Evolutionary conservation across 2,329 filamentous ascomycete species (phyloP), one percentile per base, ranked within the genome.

Genomic region (Trichoderma guizhouense): DNA sequence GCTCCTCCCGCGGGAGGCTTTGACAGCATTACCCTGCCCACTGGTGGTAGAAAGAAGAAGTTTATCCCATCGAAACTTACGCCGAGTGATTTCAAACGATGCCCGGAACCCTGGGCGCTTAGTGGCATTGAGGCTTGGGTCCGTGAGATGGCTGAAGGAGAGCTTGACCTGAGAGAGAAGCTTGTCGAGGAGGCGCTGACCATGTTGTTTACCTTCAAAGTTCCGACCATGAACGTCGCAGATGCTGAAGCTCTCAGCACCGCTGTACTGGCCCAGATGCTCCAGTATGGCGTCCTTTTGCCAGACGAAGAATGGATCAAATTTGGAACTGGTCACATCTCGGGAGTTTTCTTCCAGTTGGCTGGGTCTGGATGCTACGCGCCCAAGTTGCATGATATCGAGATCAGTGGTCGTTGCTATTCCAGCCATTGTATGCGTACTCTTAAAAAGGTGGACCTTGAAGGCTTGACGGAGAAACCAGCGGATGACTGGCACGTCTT

Each of bases 251-350:
- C 91, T 1, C 85, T 99, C 66, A 93, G 93, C 73, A 88, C 89
- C 72, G 90, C 89, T 53, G 93, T 97, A 0, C 90, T 97, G 2
- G 86, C 90, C 69, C 89, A 91, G 61, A 96, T 99, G 93, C 88
- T 95, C 75, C 87, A 89, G 28, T 90, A 91, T 9, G 91, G 91
- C 51, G 93, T 94, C 12, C 84, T 99, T 36, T 85, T 97, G 6
- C 91, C 91, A 15, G 95, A 98, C 39, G 96, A 99, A 81, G 97
- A 99, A 83, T 99, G 97, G 96, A 92, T 99, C 75, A 98, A 97
- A 79, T 95, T 98, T 79, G 92, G 93, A 7, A 86, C 88, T 1
- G 93, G 92, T 7, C 89, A 88, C 28, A 90, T 98, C 77, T 95
- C 93, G 26, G 97, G 96, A 71, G 95, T 99, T 5, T 84, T 99